Conservation (phyloP, 2,329 filamentous ascomycete genomes). For the Aspergillus nomiae region DNA sequence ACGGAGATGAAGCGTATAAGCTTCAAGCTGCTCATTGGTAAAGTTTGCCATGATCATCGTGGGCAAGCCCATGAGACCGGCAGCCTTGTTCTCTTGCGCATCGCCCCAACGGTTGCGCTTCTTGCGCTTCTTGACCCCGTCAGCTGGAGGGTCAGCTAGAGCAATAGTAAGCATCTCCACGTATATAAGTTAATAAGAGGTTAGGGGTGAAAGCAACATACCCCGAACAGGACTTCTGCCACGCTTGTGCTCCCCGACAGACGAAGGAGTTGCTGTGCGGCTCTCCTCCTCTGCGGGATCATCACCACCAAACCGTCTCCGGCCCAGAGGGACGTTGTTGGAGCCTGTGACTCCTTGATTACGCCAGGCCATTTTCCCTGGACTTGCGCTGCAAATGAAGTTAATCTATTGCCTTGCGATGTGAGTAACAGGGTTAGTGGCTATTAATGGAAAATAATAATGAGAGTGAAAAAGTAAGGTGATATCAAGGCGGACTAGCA, state of each 20-base stretch:
- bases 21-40: slow-evolving; percentile 97
- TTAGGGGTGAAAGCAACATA: slow-evolving; percentile 46
- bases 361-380: slow-evolving; percentile 61
- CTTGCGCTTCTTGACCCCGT: slow-evolving; percentile 87
- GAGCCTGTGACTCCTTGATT: slow-evolving; percentile 89
- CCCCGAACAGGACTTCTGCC: slow-evolving; percentile 88
- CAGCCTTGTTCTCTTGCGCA: slow-evolving; percentile 96
- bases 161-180: slow-evolving; percentile 24
- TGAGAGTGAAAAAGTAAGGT: not conserved
- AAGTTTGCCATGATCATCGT: slow-evolving; percentile 97
- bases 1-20: slow-evolving; percentile 91
- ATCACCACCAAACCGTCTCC: slow-evolving; percentile 73
- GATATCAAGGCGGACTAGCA: not conserved
- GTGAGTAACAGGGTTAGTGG: not conserved
- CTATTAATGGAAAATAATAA: not conserved
- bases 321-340: slow-evolving; percentile 95
- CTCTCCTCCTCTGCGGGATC: slow-evolving; percentile 53
- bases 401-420: slow-evolving; percentile 9
- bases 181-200: not conserved
- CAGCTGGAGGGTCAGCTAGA: slow-evolving; percentile 55
- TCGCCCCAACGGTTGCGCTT: slow-evolving; percentile 99
- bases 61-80: slow-evolving; percentile 93
- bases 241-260: slow-evolving; percentile 67
- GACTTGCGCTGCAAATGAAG: slow-evolving; percentile 5
- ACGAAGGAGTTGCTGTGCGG: slow-evolving; percentile 48